A percentile compares a stretch with the other conserved stretches of the same genome.
These are phyloP conservation scores for Glarea lozoyensis DNA, from an alignment of 495 filamentous ascomycete species.

Conservation along the genomic window DNA sequence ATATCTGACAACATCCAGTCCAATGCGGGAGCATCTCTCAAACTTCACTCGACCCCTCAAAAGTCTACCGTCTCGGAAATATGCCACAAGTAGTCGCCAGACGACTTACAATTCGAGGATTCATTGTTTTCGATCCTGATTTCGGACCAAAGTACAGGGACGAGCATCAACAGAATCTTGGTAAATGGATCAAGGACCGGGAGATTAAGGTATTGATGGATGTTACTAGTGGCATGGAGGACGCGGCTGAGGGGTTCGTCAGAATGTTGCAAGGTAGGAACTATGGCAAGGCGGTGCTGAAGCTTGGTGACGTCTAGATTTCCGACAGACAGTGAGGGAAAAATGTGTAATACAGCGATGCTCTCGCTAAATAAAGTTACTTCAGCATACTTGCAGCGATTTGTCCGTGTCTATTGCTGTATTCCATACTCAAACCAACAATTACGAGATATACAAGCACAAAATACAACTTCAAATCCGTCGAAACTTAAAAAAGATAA, in stretches of 20 bases:
- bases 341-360: no score
- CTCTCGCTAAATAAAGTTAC: no score
- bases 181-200: slow-evolving; percentile 78
- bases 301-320: no score
- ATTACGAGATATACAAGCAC: no score
- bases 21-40: slow-evolving; percentile 50
- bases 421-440: no score
- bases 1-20: slow-evolving; percentile 21
- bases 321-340: no score
- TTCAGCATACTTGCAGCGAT: no score
- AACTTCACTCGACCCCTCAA: slow-evolving; percentile 54
- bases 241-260: slow-evolving; percentile 65
- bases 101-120: slow-evolving; percentile 53
- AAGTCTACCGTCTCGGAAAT: slow-evolving; percentile 62
- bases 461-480: no score
- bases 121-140: slow-evolving; percentile 55
- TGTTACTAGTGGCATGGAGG: slow-evolving; percentile 76
- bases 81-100: slow-evolving; percentile 38
- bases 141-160: slow-evolving; percentile 61
- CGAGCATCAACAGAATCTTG: slow-evolving; percentile 76
- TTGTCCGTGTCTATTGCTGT: no score
- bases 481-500: no score
- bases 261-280: slow-evolving; percentile 81
- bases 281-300: slow-evolving; percentile 81
- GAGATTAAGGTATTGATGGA: slow-evolving; percentile 61